A percentile compares a stretch with the other conserved stretches of the same genome.
Evolutionary conservation across 352 stramenopile species (phyloP).

Genomic region (Pythium biforme): DNA sequence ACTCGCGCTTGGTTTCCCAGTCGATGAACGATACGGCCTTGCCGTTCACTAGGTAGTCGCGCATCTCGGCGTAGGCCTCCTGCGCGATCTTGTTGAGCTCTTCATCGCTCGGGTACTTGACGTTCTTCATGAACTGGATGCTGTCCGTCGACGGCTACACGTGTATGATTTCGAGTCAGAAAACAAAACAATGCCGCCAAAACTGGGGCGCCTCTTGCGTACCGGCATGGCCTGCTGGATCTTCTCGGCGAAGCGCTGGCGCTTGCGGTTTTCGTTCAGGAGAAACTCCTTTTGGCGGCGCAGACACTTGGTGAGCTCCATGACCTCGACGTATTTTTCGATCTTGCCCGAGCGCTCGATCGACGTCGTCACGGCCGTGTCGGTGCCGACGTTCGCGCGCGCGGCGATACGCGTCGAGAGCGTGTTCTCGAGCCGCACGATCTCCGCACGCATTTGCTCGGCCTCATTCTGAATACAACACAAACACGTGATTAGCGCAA

Average conservation of each 20-base stretch:
- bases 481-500: neutral
- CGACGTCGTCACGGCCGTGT: constrained; percentile 56
- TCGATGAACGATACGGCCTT: constrained; percentile 60
- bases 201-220: too few species aligned
- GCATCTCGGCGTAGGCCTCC: constrained; percentile 79
- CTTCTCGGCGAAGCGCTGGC: constrained; percentile 83
- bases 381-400: constrained; percentile 53
- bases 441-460: constrained; percentile 77
- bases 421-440: constrained; percentile 75
- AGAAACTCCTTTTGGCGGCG: constrained; percentile 84
- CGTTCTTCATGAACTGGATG: constrained; percentile 89
- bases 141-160: constrained; percentile 74
- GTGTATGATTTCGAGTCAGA: neutral
- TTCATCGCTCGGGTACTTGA: constrained; percentile 76
- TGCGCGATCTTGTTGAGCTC: constrained; percentile 77
- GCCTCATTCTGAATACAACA: constrained; percentile 50
- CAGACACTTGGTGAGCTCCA: constrained; percentile 87
- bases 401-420: constrained; percentile 67
- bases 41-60: constrained; percentile 76
- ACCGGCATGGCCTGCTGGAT: constrained; percentile 86
- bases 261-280: constrained; percentile 84
- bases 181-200: too few species aligned
- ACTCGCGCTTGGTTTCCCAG: constrained; percentile 82
- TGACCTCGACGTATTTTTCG: constrained; percentile 86
- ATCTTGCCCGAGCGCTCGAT: constrained; percentile 82